Percentiles rank a stretch among this genome's conserved stretches.
These are phyloP conservation scores for Elaeagnus macrophylla DNA, from an alignment of 306 rosid species.

Conservation along the genomic window DNA sequence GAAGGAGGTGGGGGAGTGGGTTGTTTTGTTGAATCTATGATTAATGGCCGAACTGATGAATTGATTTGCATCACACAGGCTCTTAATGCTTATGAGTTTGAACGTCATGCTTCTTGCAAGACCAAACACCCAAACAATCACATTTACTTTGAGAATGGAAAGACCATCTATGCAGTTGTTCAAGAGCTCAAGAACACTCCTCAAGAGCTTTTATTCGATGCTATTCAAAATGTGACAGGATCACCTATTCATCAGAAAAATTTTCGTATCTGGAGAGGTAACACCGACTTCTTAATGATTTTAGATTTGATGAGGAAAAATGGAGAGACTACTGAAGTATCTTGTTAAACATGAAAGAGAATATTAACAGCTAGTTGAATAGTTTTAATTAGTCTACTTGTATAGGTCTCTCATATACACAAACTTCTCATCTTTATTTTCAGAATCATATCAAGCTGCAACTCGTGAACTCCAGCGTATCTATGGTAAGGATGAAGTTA, in stretches of 20 bases:
- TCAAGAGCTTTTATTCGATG: slow-evolving; percentile 70
- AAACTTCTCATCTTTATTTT: no score
- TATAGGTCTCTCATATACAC: no score
- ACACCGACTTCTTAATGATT: slow-evolving; percentile 13
- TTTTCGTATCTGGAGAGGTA: slow-evolving; percentile 83
- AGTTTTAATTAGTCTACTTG: no score
- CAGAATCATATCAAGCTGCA: slow-evolving; percentile 29
- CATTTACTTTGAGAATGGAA: slow-evolving; percentile 87
- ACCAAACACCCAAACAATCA: slow-evolving; percentile 96
- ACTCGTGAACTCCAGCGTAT: slow-evolving; percentile 94
- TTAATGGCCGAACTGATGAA: slow-evolving; percentile 18
- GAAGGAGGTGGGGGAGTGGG: no score
- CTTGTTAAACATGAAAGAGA: no score
- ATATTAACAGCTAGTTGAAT: no score
- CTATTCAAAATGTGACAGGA: slow-evolving; percentile 67
- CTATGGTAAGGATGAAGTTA: slow-evolving; percentile 74
- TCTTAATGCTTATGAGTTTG: slow-evolving; percentile 94
- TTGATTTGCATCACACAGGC: slow-evolving; percentile 46
- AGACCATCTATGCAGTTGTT: slow-evolving; percentile 81
- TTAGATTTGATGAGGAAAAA: background rate
- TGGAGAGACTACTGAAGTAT: no score
- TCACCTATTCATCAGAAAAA: slow-evolving; percentile 73
- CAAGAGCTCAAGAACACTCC: slow-evolving; percentile 94
- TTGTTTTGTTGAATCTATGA: no score
- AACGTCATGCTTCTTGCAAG: slow-evolving; percentile 91